Evolutionary conservation across 257 asterid species (phyloP).

Genomic region (Lantana camara): DNA sequence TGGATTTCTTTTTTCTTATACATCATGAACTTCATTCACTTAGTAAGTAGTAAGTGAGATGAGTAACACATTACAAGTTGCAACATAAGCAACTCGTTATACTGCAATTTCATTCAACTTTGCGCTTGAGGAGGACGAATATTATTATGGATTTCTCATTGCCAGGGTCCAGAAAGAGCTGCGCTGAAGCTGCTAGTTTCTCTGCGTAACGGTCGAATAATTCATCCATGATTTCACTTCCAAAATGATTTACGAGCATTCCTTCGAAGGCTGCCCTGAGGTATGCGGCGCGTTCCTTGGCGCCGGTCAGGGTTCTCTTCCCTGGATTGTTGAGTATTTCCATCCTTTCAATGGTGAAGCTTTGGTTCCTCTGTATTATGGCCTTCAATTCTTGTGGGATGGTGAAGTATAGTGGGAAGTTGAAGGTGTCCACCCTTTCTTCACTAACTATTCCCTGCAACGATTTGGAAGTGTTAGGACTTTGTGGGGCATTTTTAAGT

Average conservation of each 20-base stretch:
- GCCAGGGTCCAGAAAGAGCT: constrained; percentile 35
- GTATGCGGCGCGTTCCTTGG: constrained; percentile 29
- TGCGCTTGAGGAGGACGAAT: constrained; percentile 40
- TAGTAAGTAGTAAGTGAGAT: too few species aligned
- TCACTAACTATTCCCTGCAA: constrained; percentile 44
- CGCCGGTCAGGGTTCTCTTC: constrained; percentile 29
- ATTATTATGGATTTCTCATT: constrained; percentile 40
- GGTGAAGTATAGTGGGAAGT: constrained; percentile 49
- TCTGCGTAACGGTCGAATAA: constrained; percentile 33
- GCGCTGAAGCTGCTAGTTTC: constrained; percentile 35
- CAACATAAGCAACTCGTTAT: too few species aligned
- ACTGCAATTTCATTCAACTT: constrained; percentile 13
- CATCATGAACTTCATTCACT: too few species aligned
- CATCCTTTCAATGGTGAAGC: constrained; percentile 45
- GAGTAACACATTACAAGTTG: constrained; percentile 6
- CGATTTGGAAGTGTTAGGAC: not conserved
- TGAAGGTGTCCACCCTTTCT: constrained; percentile 49
- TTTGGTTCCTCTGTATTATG: constrained; percentile 31
- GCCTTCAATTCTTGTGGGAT: constrained; percentile 42
- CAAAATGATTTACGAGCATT: constrained; percentile 42
- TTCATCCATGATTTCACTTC: constrained; percentile 47
- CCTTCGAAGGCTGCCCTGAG: constrained; percentile 45
- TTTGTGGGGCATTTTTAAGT: not conserved
- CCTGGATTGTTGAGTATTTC: constrained; percentile 44
- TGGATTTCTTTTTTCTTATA: too few species aligned